Percentiles rank a stretch among this genome's conserved stretches.
Conservation (phyloP, 129 eudicot genomes). For the Centrapalus pauciflorus region DNA sequence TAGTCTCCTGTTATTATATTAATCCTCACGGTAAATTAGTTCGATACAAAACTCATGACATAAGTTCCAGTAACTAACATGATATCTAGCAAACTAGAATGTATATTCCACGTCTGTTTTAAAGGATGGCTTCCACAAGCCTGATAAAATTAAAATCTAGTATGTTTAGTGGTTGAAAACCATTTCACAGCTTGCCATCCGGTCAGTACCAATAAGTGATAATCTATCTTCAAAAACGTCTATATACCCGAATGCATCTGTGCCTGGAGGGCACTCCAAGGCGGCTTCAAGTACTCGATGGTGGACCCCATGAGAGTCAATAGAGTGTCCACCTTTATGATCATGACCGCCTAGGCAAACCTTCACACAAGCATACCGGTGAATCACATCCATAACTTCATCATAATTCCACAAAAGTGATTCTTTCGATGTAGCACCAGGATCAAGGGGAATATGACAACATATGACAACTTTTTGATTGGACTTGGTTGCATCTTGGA, state of each 20-base stretch:
- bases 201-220: conserved; percentile 62
- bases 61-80: not conserved
- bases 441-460: conserved; percentile 79
- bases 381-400: conserved; percentile 87
- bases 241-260: conserved; percentile 70
- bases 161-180: conserved; percentile 33
- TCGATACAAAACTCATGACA: not conserved
- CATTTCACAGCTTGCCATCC: conserved; percentile 72
- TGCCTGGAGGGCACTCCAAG: conserved; percentile 86
- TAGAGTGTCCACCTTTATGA: conserved; percentile 71
- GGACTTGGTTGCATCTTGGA: conserved; percentile 55
- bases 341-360: conserved; percentile 81
- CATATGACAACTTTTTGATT: conserved; percentile 77
- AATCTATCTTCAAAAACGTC: conserved; percentile 74
- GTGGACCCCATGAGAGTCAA: conserved; percentile 83
- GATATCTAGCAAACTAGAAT: not conserved
- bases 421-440: conserved; percentile 46
- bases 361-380: conserved; percentile 80
- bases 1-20: not conserved
- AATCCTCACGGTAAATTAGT: not conserved
- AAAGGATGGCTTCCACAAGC: conserved; percentile 8
- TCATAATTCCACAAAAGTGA: conserved; percentile 90
- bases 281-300: conserved; percentile 98
- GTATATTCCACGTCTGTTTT: not conserved
- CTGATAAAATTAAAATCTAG: not conserved